Base-by-base conservation (phyloP, 2,329 filamentous ascomycete genomes). In the Volutella citrinella region DNA sequence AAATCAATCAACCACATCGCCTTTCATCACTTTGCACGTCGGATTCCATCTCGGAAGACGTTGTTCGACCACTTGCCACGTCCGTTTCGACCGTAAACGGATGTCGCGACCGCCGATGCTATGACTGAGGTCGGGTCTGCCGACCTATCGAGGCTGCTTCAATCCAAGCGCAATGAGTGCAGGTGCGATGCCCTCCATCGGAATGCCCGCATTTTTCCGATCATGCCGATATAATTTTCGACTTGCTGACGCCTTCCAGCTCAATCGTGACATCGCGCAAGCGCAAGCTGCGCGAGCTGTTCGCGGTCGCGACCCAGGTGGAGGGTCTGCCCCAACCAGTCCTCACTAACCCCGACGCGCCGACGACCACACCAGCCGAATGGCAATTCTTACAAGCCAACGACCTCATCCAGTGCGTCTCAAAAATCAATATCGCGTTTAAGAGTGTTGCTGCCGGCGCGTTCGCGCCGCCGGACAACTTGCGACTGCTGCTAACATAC, bases 211-310 rank as follows among this genome's bases (percentile, higher is more conserved):
- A 57, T 59, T 70, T 67, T 68, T 69, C 65, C 68, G 68, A 71
- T 70, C 51, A 56, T 50, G 61, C 63, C 49, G 60, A 67, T 75
- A 48, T 58, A 35, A 51, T 54, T 64, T 68, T 66, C 32, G 55
- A 41, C 38, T 37, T 72, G 55, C 63, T 78, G 45, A 77, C 58
- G 24, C 16, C 43, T 43, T 49, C 40, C 59, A 84, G 80, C 68
- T 73, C 76, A 76, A 82, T 84, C 76, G 78, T 85, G 73, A 76
- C 75, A 66, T 87, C 85, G 74, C 84, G 87, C 66, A 93, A 94
- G 78, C 82, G 87, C 65, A 94, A 94, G 74, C 76, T 95, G 61
- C 83, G 84, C 63, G 85, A 93, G 70, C 77, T 95, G 55, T 95
- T 85, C 71, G 75, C 77, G 53, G 78, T 86, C 74, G 82, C 86